Evolutionary conservation across 2,329 filamentous ascomycete species (phyloP).

Genomic region (Ophiostoma novo-ulmi): DNA sequence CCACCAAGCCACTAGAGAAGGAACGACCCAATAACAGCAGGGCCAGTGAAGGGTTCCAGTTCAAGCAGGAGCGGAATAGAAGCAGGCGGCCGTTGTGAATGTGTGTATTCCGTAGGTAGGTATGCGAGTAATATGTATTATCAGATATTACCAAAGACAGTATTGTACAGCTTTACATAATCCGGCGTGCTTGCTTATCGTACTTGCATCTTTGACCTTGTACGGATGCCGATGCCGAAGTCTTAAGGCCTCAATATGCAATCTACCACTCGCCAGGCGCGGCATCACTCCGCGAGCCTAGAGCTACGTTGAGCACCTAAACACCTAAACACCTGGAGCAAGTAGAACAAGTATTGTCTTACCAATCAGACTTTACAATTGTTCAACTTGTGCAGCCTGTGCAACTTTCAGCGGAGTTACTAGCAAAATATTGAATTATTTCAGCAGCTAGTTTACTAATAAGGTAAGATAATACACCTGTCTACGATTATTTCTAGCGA

Average conservation of each 20-base stretch:
- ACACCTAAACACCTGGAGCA: background rate
- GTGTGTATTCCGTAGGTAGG: background rate
- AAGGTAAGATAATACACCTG: too few species aligned
- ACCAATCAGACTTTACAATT: constrained; percentile 1
- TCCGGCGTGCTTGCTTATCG: background rate
- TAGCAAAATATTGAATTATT: background rate
- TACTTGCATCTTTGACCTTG: too few species aligned
- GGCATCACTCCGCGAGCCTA: background rate
- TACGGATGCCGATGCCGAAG: too few species aligned
- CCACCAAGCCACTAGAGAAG: constrained; percentile 6
- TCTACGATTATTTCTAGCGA: background rate
- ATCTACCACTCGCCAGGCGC: too few species aligned
- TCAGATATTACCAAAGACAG: too few species aligned
- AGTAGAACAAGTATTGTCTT: constrained; percentile 6
- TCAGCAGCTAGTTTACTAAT: too few species aligned
- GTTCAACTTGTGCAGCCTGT: background rate
- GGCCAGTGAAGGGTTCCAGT: background rate
- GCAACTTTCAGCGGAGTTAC: background rate
- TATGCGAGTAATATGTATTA: background rate
- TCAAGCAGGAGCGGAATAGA: background rate
- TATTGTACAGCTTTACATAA: too few species aligned
- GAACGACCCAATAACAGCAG: constrained; percentile 1
- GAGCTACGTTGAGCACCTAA: background rate
- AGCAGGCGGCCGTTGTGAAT: background rate
- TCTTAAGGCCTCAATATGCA: too few species aligned